Base-by-base conservation (phyloP, 2,329 filamentous ascomycete genomes). In the Fusarium armeniacum region DNA sequence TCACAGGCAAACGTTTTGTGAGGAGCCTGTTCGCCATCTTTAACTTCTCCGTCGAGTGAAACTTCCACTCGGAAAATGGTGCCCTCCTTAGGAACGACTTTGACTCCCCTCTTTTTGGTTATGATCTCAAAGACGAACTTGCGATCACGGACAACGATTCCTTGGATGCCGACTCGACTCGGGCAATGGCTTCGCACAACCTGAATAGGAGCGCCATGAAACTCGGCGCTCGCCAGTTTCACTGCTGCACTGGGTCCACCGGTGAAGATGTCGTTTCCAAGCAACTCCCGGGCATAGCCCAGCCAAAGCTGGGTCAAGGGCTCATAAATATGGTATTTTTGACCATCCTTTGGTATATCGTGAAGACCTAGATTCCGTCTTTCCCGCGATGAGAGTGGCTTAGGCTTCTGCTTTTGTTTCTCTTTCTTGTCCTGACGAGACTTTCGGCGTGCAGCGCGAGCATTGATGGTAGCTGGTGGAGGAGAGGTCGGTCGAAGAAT, bases 81-180 rank as follows among this genome's bases (percentile, higher is more conserved):
- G 40, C 94, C 91, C 77, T 97, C 94, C 78, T 99, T 99, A 5
- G 96, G 95, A 59, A 98, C 85, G 41, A 89, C 84, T 82, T 96
- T 97, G 44, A 96, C 75, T 70, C 86, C 83, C 80, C 94, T 86
- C 71, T 84, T 85, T 75, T 80, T 83, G 4, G 93, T 97, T 40
- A 98, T 86, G 65, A 99, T 82, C 78, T 97, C 92, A 79, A 98
- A 93, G 2, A 91, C 90, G 75, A 92, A 95, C 77, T 91, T 93
- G 53, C 92, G 91, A 81, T 99, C 96, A 77, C 93, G 90, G 41
- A 98, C 89, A 64, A 98, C 92, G 73, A 98, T 95, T 18, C 96
- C 96, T 73, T 85, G 88, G 56, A 95, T 81, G 0, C 96, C 95
- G 1, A 99, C 94, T 18, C 95, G 85, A 56, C 92, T 90, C 18